These are phyloP conservation scores for Lichtheimia ramosa DNA, from an alignment of 371 early-diverging fungal species.

Conservation along the genomic window DNA sequence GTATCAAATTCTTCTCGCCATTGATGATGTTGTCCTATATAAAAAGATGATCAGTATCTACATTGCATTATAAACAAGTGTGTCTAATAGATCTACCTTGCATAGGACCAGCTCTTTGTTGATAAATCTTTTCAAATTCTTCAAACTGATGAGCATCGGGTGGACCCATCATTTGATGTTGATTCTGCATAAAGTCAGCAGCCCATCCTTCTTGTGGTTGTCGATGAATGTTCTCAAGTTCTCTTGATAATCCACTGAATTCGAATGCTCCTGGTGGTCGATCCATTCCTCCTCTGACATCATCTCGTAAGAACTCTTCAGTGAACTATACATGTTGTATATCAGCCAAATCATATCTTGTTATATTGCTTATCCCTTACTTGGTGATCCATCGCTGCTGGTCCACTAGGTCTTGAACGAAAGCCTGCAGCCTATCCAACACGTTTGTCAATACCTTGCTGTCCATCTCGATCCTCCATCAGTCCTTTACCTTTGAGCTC, in stretches of 20 bases:
- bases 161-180: slow-evolving; percentile 23
- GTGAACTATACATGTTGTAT: slow-evolving; percentile 15
- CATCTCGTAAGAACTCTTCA: slow-evolving; percentile 49
- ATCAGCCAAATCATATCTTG: not conserved
- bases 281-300: slow-evolving; percentile 25
- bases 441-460: not conserved
- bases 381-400: slow-evolving; percentile 15
- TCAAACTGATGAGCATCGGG: slow-evolving; percentile 41
- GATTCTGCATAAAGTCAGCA: slow-evolving; percentile 65
- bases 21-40: slow-evolving; percentile 16
- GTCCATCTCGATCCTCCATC: not conserved
- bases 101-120: slow-evolving; percentile 11
- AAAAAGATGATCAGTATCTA: not conserved
- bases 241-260: slow-evolving; percentile 56
- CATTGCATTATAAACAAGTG: not conserved
- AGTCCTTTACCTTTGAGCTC: slow-evolving; percentile 52
- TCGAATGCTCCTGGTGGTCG: slow-evolving; percentile 48
- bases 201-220: slow-evolving; percentile 59
- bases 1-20: slow-evolving; percentile 50
- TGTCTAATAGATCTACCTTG: not conserved
- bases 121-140: slow-evolving; percentile 66
- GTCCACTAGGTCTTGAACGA: slow-evolving; percentile 21
- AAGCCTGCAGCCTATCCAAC: slow-evolving; percentile 25
- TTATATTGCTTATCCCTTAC: slow-evolving; percentile 7
- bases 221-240: slow-evolving; percentile 52